These are phyloP conservation scores for Capillidium rhysosporum DNA, from an alignment of 371 early-diverging fungal species.

Conservation along the genomic window DNA sequence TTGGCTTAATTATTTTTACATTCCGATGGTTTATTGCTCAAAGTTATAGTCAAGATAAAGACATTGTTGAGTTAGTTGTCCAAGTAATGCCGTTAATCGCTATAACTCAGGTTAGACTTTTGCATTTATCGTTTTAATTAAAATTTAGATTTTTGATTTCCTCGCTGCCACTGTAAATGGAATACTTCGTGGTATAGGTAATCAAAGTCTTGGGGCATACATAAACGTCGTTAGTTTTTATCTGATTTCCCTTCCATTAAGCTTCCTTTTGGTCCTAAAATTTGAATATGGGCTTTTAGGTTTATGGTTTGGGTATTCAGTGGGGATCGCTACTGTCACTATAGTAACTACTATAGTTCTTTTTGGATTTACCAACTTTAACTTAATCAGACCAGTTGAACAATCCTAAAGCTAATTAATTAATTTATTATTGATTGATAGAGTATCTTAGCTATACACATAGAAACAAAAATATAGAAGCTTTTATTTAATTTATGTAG, in stretches of 20 bases:
- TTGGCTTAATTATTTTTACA: constrained; percentile 16
- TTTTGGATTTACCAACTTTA: too few species aligned
- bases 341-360: too few species aligned
- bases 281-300: constrained; percentile 31
- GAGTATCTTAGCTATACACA: too few species aligned
- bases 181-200: constrained; percentile 45
- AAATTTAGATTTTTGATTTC: constrained; percentile 40
- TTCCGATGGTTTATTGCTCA: constrained; percentile 12
- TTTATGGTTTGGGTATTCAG: constrained; percentile 28
- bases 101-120: constrained; percentile 49
- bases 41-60: constrained; percentile 35
- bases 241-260: constrained; percentile 41
- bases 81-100: constrained; percentile 53
- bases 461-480: too few species aligned
- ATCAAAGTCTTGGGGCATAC: constrained; percentile 46
- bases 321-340: not conserved
- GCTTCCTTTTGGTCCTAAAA: constrained; percentile 33
- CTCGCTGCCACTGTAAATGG: constrained; percentile 45
- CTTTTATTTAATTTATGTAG: too few species aligned
- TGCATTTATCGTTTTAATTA: constrained; percentile 13
- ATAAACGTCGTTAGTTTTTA: constrained; percentile 40
- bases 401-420: too few species aligned
- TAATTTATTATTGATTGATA: too few species aligned
- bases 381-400: too few species aligned
- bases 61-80: constrained; percentile 45